These are phyloP conservation scores for Quercus agrifolia DNA, from an alignment of 306 rosid species.

Conservation along the genomic window DNA sequence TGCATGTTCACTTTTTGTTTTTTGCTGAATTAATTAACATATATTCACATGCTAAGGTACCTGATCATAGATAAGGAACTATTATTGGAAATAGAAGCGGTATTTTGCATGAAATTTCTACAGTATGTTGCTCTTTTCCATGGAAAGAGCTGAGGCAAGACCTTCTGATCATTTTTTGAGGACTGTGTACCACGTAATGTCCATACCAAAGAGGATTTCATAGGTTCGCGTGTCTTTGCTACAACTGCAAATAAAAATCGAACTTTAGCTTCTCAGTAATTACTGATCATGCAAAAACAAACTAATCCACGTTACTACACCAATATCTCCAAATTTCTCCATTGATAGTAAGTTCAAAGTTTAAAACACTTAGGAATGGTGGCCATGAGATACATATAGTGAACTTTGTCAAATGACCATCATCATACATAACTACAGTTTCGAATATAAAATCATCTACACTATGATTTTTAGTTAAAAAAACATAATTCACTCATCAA, in stretches of 20 bases:
- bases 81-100: slow-evolving; percentile 41
- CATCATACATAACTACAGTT: neutral
- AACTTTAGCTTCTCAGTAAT: slow-evolving; percentile 3
- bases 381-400: slow-evolving; percentile 11
- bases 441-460: neutral
- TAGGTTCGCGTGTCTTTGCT: slow-evolving; percentile 43
- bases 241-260: slow-evolving; percentile 42
- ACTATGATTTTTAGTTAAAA: neutral
- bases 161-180: slow-evolving; percentile 45
- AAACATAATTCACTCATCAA: neutral
- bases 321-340: slow-evolving; percentile 19
- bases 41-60: slow-evolving; percentile 32
- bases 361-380: neutral
- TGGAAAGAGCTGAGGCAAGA: slow-evolving; percentile 68
- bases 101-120: slow-evolving; percentile 46
- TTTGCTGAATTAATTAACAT: too few relatives aligned
- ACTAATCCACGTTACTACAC: slow-evolving; percentile 10
- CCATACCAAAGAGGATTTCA: slow-evolving; percentile 85
- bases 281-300: slow-evolving; percentile 16
- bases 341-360: slow-evolving; percentile 9
- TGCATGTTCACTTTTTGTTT: too few relatives aligned
- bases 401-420: slow-evolving; percentile 3
- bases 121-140: slow-evolving; percentile 78
- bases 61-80: slow-evolving; percentile 60
- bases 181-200: slow-evolving; percentile 52